These are phyloP conservation scores for Ophiocordyceps unilateralis DNA, from an alignment of 2,329 filamentous ascomycete genomes.

Conservation along the genomic window DNA sequence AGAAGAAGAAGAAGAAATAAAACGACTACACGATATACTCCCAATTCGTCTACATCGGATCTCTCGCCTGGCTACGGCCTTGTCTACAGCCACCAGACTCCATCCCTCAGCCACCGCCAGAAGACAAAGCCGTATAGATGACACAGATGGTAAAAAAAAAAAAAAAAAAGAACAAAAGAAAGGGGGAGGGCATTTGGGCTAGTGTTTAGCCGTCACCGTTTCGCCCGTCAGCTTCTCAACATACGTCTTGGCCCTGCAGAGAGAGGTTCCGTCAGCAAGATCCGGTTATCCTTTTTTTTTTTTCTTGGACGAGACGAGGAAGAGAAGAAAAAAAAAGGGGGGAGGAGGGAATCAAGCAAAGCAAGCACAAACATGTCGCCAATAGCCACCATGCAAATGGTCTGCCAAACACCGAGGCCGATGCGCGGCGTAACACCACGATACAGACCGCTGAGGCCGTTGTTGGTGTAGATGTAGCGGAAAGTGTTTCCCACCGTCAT, in stretches of 20 bases:
- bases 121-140: too few species aligned
- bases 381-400: conserved; percentile 97
- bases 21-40: too few species aligned
- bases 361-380: conserved; percentile 67
- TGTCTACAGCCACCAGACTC: too few species aligned
- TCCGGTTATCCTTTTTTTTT: too few species aligned
- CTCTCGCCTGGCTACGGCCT: too few species aligned
- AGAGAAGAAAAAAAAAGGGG: neutral
- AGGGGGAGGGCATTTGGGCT: conserved; percentile 9
- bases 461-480: conserved; percentile 77
- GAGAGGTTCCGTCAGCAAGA: too few species aligned
- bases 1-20: too few species aligned
- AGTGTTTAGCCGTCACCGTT: conserved; percentile 49
- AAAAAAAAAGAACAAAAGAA: too few species aligned
- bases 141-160: neutral
- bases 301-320: neutral
- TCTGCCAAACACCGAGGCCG: conserved; percentile 95
- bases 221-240: conserved; percentile 51
- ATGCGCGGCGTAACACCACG: conserved; percentile 89
- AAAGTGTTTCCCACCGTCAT: conserved; percentile 83
- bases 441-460: conserved; percentile 85
- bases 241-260: conserved; percentile 44
- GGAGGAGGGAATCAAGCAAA: neutral
- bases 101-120: too few species aligned
- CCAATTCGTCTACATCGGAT: too few species aligned